These are phyloP conservation scores for Russula brevipes DNA, from an alignment of 768 basidiomycete species.

Conservation along the genomic window DNA sequence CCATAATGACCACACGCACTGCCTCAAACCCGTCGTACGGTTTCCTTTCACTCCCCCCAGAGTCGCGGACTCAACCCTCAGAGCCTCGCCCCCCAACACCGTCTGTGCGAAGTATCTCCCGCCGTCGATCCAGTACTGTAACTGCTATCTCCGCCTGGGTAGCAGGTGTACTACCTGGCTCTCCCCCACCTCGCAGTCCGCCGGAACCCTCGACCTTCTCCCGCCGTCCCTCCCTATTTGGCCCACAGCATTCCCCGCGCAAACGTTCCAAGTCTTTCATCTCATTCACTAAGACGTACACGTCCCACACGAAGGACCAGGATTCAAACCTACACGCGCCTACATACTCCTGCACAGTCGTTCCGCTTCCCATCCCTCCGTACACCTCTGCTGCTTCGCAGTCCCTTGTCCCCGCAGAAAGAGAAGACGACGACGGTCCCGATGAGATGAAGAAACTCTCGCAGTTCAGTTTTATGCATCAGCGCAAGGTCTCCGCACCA, in stretches of 20 bases:
- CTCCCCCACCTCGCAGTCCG: slow-evolving; percentile 45
- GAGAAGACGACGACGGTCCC: neutral
- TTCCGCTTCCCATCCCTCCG: slow-evolving; percentile 31
- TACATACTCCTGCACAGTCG: slow-evolving; percentile 63
- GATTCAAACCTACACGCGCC: slow-evolving; percentile 51
- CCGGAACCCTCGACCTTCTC: slow-evolving; percentile 29
- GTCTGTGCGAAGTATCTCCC: slow-evolving; percentile 12
- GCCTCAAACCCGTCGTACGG: slow-evolving; percentile 25
- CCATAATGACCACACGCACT: neutral
- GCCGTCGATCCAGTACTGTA: slow-evolving; percentile 39
- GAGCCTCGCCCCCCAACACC: slow-evolving; percentile 31
- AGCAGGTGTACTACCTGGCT: slow-evolving; percentile 61
- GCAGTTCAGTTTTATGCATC: slow-evolving; percentile 38
- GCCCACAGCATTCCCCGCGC: slow-evolving; percentile 31
- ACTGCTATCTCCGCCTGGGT: slow-evolving; percentile 58
- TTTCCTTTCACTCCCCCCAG: slow-evolving; percentile 32
- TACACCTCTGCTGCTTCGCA: slow-evolving; percentile 1
- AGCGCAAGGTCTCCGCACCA: neutral
- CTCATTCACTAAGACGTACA: slow-evolving; percentile 41
- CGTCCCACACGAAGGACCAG: slow-evolving; percentile 45
- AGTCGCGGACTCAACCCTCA: slow-evolving; percentile 30
- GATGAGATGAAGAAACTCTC: slow-evolving; percentile 38
- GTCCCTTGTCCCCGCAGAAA: neutral
- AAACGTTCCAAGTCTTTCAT: slow-evolving; percentile 45
- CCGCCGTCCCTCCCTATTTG: slow-evolving; percentile 28